A percentile compares a stretch with the other conserved stretches of the same genome.
phyloP scores from a whole-genome alignment of 163 green algal genomes.

The Volvox carteri region DNA sequence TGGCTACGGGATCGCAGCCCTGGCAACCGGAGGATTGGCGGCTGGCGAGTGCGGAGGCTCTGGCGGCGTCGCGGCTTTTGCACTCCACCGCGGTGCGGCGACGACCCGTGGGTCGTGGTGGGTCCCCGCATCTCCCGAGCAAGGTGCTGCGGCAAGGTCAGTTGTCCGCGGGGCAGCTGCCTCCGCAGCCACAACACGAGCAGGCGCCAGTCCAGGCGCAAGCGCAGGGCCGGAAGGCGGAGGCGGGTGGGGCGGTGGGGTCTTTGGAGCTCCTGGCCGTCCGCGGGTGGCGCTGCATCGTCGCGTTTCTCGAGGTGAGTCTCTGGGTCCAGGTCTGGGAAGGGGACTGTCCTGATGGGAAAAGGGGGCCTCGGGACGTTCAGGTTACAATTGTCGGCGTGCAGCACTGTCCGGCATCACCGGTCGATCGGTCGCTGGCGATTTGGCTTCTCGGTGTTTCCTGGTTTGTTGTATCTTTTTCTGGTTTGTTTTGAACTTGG shows the following conservation, averaged over 20 bases:
- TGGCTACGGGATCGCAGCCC: conserved; percentile 42
- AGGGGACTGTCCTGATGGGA: no score
- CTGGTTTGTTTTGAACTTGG: no score
- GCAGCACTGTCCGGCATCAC: no score
- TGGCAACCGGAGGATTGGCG: conserved; percentile 66
- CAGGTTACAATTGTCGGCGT: no score
- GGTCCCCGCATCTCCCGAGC: no score
- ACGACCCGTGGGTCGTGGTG: neutral
- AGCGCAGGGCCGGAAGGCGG: conserved; percentile 2
- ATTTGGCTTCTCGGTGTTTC: no score
- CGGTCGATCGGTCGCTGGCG: no score
- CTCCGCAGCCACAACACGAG: neutral
- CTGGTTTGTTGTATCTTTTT: no score
- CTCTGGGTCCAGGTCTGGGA: no score
- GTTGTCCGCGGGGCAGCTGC: neutral
- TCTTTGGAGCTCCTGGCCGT: conserved; percentile 1
- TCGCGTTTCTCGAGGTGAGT: conserved; percentile 54
- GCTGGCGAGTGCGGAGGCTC: conserved; percentile 52
- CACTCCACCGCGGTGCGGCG: conserved; percentile 8
- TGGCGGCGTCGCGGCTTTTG: conserved; percentile 58
- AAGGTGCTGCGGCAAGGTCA: neutral
- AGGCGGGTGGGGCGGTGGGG: neutral
- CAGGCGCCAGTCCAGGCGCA: no score
- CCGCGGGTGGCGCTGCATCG: conserved; percentile 50
- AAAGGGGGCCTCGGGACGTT: no score